phyloP scores from a whole-genome alignment of 2,329 filamentous ascomycete species.

The Blastomyces gilchristii region DNA sequence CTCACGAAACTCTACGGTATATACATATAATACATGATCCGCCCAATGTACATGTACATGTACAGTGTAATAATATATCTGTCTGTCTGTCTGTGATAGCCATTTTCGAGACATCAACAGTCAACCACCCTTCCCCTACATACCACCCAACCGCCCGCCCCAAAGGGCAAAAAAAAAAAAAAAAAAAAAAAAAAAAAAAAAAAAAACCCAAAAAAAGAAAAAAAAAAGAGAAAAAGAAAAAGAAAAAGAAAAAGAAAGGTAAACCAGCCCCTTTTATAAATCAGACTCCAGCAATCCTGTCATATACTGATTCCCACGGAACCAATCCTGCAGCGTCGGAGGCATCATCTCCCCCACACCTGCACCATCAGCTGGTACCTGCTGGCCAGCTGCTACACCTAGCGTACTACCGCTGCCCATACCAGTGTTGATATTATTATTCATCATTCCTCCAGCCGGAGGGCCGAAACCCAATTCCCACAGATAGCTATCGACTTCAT shows the following conservation, averaged over 20 bases:
- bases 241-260: neutral
- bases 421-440: neutral
- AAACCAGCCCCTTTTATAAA: conserved; percentile 12
- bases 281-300: conserved; percentile 57
- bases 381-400: neutral
- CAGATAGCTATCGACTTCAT: conserved; percentile 56
- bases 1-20: no score
- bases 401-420: neutral
- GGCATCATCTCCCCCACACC: conserved; percentile 18
- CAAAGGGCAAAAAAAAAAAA: no score
- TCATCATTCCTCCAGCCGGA: conserved; percentile 12
- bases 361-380: conserved; percentile 8
- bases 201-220: no score
- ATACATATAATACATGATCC: no score
- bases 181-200: neutral
- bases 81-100: no score
- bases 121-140: neutral
- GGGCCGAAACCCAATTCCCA: conserved; percentile 53
- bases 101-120: neutral
- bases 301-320: conserved; percentile 55
- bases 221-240: neutral
- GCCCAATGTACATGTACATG: no score
- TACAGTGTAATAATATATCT: no score
- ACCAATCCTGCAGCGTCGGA: conserved; percentile 53
- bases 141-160: neutral